phyloP scores from a whole-genome alignment of 192 early-diverging fungal species.

The Coemansia sp. region DNA sequence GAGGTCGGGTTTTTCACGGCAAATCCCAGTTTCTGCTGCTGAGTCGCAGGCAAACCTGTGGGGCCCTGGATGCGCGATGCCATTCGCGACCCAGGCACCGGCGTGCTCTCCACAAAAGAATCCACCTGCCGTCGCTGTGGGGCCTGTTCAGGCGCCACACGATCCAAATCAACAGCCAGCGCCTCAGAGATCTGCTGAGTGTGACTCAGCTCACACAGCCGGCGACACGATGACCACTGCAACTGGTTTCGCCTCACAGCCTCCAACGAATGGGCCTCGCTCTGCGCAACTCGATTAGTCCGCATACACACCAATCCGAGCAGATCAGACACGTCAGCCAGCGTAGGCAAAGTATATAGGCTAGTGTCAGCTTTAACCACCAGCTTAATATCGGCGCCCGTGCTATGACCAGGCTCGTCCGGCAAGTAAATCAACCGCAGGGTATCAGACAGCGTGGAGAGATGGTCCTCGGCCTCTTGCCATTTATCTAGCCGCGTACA shows the following conservation, averaged over 20 bases:
- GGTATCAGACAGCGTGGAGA: constrained; percentile 15
- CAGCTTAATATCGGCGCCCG: constrained; percentile 17
- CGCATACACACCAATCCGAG: constrained; percentile 49
- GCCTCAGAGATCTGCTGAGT: constrained; percentile 11
- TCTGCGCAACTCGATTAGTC: constrained; percentile 37
- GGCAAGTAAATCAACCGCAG: constrained; percentile 20
- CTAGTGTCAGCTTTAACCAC: not conserved
- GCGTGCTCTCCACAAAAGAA: not conserved
- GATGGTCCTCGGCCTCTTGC: constrained; percentile 53
- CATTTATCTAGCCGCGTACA: constrained; percentile 53
- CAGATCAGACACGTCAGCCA: constrained; percentile 37
- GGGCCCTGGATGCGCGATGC: not conserved
- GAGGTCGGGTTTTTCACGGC: not conserved
- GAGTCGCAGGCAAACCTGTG: not conserved
- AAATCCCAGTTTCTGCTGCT: not conserved
- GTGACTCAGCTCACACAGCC: constrained; percentile 41
- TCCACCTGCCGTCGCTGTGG: not conserved
- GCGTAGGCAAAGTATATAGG: constrained; percentile 25
- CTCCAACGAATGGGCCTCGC: constrained; percentile 34
- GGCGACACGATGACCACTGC: constrained; percentile 48
- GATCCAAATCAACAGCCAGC: constrained; percentile 1
- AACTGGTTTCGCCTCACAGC: constrained; percentile 44
- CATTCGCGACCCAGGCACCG: constrained; percentile 1
- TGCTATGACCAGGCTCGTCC: constrained; percentile 17
- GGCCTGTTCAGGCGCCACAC: not conserved